phyloP scores from a whole-genome alignment of 1,284 basidiomycete genomes.

The Tilletia setariae region DNA sequence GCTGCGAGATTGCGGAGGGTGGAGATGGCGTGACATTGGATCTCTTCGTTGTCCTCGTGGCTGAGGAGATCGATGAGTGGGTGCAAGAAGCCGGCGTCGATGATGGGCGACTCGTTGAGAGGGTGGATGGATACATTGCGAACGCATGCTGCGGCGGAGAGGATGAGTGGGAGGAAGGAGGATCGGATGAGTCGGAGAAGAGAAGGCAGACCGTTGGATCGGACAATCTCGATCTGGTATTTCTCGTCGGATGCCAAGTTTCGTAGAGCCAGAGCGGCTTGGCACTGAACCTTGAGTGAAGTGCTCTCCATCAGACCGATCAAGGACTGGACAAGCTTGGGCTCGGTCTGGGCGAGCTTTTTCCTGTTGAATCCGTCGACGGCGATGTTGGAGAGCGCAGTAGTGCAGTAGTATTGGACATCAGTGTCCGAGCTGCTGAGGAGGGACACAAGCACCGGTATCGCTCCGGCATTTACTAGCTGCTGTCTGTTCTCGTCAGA shows the following conservation, averaged over 20 bases:
- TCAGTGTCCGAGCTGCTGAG: slow-evolving; percentile 97
- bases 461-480: slow-evolving; percentile 96
- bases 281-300: slow-evolving; percentile 97
- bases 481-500: slow-evolving; percentile 95
- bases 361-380: slow-evolving; percentile 69
- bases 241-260: slow-evolving; percentile 99
- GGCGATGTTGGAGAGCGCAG: slow-evolving; percentile 96
- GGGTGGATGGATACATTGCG: slow-evolving; percentile 99
- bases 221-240: slow-evolving; percentile 98
- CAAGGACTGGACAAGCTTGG: slow-evolving; percentile 88
- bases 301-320: slow-evolving; percentile 96
- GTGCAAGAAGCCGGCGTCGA: slow-evolving; percentile 94
- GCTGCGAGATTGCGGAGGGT: slow-evolving; percentile 95
- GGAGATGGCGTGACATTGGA: slow-evolving; percentile 99
- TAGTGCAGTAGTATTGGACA: slow-evolving; percentile 99
- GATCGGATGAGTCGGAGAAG: slow-evolving; percentile 92
- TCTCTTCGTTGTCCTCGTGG: slow-evolving; percentile 98
- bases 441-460: slow-evolving; percentile 91
- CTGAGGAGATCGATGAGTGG: slow-evolving; percentile 93
- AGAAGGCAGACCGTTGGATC: slow-evolving; percentile 85
- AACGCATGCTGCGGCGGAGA: slow-evolving; percentile 96
- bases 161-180: slow-evolving; percentile 95
- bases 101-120: slow-evolving; percentile 97
- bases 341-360: slow-evolving; percentile 90
- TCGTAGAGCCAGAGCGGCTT: slow-evolving; percentile 90